Evolutionary conservation across 441 rosid genomes (phyloP).

Genomic region (Metrosideros polymorpha): DNA sequence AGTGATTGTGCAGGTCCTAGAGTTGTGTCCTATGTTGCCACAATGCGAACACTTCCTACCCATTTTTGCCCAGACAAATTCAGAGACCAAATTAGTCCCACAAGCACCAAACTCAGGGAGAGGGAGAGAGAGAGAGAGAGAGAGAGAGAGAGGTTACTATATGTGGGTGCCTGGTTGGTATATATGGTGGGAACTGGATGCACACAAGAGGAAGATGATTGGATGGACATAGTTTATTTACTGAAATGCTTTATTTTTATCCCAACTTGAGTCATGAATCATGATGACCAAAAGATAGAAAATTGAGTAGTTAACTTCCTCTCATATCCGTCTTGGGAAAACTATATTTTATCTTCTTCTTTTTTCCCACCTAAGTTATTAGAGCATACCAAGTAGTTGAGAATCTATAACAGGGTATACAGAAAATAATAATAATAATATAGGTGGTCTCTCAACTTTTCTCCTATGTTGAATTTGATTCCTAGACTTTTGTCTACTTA

Average conservation of each 20-base stretch:
- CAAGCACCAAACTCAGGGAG: conserved; percentile 3
- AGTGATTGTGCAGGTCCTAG: conserved; percentile 56
- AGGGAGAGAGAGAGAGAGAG: conserved; percentile 5
- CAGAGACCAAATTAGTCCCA: not conserved
- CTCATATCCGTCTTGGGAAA: not conserved
- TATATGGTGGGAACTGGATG: conserved; percentile 42
- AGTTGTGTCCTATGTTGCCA: conserved; percentile 78
- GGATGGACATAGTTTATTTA: conserved; percentile 47
- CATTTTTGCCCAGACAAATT: conserved; percentile 37
- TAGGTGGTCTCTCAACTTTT: not conserved
- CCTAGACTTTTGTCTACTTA: not conserved
- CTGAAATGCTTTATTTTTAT: conserved; percentile 3
- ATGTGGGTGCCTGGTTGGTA: conserved; percentile 20
- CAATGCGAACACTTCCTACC: conserved; percentile 55
- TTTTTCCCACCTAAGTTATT: not conserved
- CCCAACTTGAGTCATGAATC: conserved; percentile 26
- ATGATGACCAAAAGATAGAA: not conserved
- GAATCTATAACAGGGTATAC: not conserved
- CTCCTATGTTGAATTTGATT: not conserved
- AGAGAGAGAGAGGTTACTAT: not conserved
- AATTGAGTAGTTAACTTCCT: not conserved
- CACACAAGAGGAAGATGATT: conserved; percentile 49
- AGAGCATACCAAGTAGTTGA: not conserved
- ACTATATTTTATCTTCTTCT: not conserved
- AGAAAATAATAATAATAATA: not conserved